phyloP scores from a whole-genome alignment of 1,284 basidiomycete genomes.

The Rhodotorula mucilaginosa region DNA sequence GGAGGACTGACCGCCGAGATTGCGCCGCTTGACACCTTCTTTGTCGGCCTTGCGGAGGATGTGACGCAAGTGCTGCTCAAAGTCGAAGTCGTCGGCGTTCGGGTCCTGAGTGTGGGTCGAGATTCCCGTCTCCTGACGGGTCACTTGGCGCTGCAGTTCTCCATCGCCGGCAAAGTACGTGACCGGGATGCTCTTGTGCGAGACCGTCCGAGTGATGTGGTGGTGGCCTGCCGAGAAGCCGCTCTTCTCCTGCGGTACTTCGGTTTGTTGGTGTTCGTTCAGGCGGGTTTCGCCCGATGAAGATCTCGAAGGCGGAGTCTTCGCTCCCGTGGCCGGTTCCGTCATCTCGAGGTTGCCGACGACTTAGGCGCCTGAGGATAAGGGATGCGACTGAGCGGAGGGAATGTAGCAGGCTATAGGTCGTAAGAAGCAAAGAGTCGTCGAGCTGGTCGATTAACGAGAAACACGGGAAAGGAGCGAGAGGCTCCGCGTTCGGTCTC shows the following conservation, averaged over 20 bases:
- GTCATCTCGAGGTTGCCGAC: neutral
- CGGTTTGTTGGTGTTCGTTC: neutral
- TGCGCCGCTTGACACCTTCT: slow-evolving; percentile 41
- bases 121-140: neutral
- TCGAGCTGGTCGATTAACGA: too few species aligned
- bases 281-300: neutral
- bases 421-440: too few species aligned
- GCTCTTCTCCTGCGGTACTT: neutral
- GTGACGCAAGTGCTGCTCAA: slow-evolving; percentile 45
- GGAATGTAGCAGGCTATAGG: too few species aligned
- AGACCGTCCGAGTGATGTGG: neutral
- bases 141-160: slow-evolving; percentile 15
- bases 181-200: slow-evolving; percentile 1
- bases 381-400: too few species aligned
- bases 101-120: slow-evolving; percentile 37
- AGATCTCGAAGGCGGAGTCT: neutral
- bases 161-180: slow-evolving; percentile 17
- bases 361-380: too few species aligned
- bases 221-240: neutral
- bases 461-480: too few species aligned
- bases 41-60: slow-evolving; percentile 29
- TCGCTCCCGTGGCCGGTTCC: neutral
- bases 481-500: too few species aligned
- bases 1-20: slow-evolving; percentile 34
- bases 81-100: slow-evolving; percentile 46